Base-by-base conservation (phyloP, 2,329 filamentous ascomycete genomes). In the Endoconidiophora polonica region DNA sequence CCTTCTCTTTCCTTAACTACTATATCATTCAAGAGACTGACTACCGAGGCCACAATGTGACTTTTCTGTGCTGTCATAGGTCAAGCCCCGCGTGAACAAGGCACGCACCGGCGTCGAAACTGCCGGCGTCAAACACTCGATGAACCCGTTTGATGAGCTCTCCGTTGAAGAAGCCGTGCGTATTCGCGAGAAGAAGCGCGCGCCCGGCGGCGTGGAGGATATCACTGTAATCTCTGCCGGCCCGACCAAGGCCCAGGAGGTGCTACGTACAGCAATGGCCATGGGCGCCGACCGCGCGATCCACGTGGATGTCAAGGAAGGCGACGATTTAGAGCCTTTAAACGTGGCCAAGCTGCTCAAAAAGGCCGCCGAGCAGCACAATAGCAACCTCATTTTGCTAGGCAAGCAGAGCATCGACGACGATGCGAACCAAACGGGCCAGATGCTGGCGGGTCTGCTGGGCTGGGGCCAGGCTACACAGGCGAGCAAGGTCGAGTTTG, bases 121-220 rank as follows among this genome's bases (percentile, higher is more conserved):
- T 50, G 74, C 81, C 56, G 85, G 85, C 58, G 87, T 96, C 61
- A 96, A 96, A 69, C 90, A 96, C 75, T 88, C 82, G 64, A 90
- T 98, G 78, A 98, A 96, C 74, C 91, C 91, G 18, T 98, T 98
- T 69, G 91, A 98, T 72, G 91, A 98, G 67, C 84, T 98, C 61
- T 93, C 87, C 41, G 80, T 98, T 65, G 91, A 98, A 69, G 91
- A 96, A 71, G 86, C 88, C 47, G 85, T 95, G 47, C 86, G 86
- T 39, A 83, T 98, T 62, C 88, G 91, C 65, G 90, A 96, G 66
- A 83, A 85, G 71, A 83, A 85, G 66, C 66, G 68, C 50, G 77
- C 78, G 16, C 74, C 79, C 16, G 71, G 76, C 56, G 81, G 82
- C 59, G 88, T 98, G 55, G 81, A 87, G 58, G 87, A 95, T 65